Conservation (phyloP, 75 land plant genomes). For the Gnetum montanum region DNA sequence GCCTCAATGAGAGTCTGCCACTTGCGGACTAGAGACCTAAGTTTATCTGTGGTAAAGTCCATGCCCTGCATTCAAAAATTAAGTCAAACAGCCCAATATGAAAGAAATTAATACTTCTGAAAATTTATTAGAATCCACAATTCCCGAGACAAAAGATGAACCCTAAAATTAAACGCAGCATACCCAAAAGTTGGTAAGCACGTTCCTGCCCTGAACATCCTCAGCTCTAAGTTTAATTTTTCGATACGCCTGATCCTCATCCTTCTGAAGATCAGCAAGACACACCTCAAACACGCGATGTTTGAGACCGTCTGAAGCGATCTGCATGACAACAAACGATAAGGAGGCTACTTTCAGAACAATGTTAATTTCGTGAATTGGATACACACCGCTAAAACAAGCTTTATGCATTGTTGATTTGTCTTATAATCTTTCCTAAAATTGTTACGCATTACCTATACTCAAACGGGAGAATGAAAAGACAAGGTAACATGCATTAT, state of each 20-base stretch:
- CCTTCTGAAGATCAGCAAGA: conserved; percentile 72
- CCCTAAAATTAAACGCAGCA: neutral
- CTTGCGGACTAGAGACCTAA: conserved; percentile 72
- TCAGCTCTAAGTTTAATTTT: conserved; percentile 81
- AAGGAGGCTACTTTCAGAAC: too few relatives aligned
- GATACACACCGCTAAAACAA: too few relatives aligned
- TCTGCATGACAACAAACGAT: conserved; percentile 21
- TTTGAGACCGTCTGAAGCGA: conserved; percentile 89
- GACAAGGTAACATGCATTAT: too few relatives aligned
- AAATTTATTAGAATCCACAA: neutral
- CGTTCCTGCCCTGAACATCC: conserved; percentile 93
- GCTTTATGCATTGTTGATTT: too few relatives aligned
- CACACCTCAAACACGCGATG: conserved; percentile 76
- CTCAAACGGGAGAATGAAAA: too few relatives aligned
- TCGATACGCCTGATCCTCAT: conserved; percentile 75
- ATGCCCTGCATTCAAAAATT: conserved; percentile 78
- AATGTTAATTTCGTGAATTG: too few relatives aligned
- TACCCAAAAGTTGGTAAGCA: conserved; percentile 93
- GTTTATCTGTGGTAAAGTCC: conserved; percentile 92
- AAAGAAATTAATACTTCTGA: neutral
- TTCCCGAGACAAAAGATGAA: neutral
- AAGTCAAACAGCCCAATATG: neutral
- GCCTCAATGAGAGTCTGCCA: conserved; percentile 95
- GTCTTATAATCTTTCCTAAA: too few relatives aligned
- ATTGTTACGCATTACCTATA: too few relatives aligned